Percentiles rank a stretch among this genome's conserved stretches.
Conservation (phyloP, 2,329 filamentous ascomycete genomes). For the Colletotrichum somersetense region DNA sequence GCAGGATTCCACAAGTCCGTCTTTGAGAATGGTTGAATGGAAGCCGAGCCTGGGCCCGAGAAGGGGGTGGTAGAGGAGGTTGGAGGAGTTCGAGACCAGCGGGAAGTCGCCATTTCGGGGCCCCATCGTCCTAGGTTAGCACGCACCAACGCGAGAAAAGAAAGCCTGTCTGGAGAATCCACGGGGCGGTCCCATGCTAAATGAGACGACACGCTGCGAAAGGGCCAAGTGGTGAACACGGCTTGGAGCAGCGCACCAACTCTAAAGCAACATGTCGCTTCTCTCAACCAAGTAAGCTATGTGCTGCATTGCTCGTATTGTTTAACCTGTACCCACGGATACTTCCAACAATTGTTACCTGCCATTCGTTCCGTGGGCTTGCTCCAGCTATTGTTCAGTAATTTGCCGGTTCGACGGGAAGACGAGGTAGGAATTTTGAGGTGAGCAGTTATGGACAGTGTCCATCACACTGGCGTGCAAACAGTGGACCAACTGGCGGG, state of each 20-base stretch:
- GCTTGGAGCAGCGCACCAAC: constrained; percentile 23
- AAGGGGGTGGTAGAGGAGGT: too few species aligned
- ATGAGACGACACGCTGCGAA: constrained; percentile 31
- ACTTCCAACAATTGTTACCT: constrained; percentile 11
- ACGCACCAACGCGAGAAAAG: constrained; percentile 34
- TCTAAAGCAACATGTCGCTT: constrained; percentile 39
- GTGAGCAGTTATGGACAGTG: constrained; percentile 22
- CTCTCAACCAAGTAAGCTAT: constrained; percentile 8
- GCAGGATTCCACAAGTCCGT: neutral
- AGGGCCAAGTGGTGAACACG: constrained; percentile 19
- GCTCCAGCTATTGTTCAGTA: neutral
- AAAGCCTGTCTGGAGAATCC: constrained; percentile 33
- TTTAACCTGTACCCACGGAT: constrained; percentile 1
- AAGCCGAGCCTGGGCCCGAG: neutral
- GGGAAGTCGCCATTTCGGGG: neutral
- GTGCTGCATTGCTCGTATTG: neutral
- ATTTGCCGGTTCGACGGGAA: neutral
- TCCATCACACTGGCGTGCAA: constrained; percentile 36
- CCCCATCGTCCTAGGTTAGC: neutral
- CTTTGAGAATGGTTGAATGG: neutral
- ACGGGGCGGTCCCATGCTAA: constrained; percentile 28
- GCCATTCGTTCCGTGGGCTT: constrained; percentile 14
- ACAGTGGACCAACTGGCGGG: constrained; percentile 31
- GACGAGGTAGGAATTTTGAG: constrained; percentile 8
- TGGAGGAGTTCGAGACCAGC: neutral